Evolutionary conservation across 176 grass and related monocot genomes (phyloP), one percentile per base, ranked within the genome.

Genomic region (Elaeis guineensis): DNA sequence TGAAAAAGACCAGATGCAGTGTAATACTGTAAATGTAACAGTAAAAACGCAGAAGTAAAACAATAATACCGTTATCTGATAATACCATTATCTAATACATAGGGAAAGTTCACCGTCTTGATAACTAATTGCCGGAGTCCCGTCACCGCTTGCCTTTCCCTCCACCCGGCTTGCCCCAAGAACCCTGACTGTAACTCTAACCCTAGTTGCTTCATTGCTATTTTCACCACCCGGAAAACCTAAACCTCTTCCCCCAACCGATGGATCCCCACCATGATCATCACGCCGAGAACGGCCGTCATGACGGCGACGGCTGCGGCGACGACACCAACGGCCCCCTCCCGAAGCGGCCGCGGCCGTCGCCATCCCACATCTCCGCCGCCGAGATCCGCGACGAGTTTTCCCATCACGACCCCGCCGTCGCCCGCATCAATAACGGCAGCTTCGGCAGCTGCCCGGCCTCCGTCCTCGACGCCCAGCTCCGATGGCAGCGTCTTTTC

Each of bases 401-500:
- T 70, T 64, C 76, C 12, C 93, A 98, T 73, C 93, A 98, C 60
- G 87, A 89, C 51, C 19, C 73, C 0, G 59, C 65, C 1, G 76
- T 89, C 3, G 81, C 84, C 4, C 93, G 93, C 62, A 51, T 97
- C 60, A 97, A 97, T 66, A 97, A 97, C 81, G 93, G 87, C 44
- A 91, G 93, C 84, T 91, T 91, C 73, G 93, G 93, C 16, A 78
- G 73, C 69, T 97, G 93, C 67, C 87, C 93, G 19, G 72, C 65
- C 16, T 85, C 84, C 2, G 78, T 97, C 17, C 78, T 97, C 16
- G 62, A 57, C n/a, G 84, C 79, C 48, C 87, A 97, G 75, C 67
- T 11, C 0, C 54, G 30, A 49, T 91, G 79, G 87, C 93, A 92
- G 83, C 65, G 58, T 49, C 62, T 75, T 9, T 97, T 80, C 81